Base-by-base conservation (phyloP, 208 protist genomes). In the Crithidia bombi region DNA sequence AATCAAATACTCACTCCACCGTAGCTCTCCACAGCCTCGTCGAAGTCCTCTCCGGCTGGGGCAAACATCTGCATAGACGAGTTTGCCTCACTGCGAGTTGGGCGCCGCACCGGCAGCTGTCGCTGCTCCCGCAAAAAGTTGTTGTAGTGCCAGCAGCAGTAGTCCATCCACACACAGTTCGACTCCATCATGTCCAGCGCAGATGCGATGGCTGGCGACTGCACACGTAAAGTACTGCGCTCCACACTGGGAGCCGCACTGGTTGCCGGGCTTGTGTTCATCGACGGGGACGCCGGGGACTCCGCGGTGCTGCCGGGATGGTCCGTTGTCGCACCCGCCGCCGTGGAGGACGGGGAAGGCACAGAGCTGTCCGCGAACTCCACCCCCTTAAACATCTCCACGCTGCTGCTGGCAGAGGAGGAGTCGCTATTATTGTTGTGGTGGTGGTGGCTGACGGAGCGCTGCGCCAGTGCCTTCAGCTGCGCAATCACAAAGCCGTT, bases 131-230 rank as follows among this genome's bases (percentile, higher is more conserved):
- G 65, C 12, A 92, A 52, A 47, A 89, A 90, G 19, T 49, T 46
- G 15, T 87, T 74, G 46, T 76, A 87, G 78, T 90, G 73, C 51
- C 76, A 78, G 59, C 75, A 79, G 70, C 76, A 87, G 69, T 92
- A 92, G 21, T 83, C 78, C 59, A 89, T 84, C 87, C 87, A 92
- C 23, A 85, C 59, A 43, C 83, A 84, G 66, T 92, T 90, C 30
- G 61, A 54, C 58, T 87, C 80, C 84, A 90, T 87, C 49, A 49
- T 47, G n/a, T 83, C 78, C 30, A 92, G 52, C 17, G 64, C 69
- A 2, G 23, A 49, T 12, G 67, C 69, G 25, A 82, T 43, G 21
- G 44, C 52, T 7, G 69, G 47, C 19, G 11, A 67, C n/a, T 39
- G 65, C 62, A 50, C 3, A 7, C 64, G 54, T 41, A 70, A 51